These are phyloP conservation scores for Chloropicon primus DNA, from an alignment of 139 green algal species.

Conservation along the genomic window DNA sequence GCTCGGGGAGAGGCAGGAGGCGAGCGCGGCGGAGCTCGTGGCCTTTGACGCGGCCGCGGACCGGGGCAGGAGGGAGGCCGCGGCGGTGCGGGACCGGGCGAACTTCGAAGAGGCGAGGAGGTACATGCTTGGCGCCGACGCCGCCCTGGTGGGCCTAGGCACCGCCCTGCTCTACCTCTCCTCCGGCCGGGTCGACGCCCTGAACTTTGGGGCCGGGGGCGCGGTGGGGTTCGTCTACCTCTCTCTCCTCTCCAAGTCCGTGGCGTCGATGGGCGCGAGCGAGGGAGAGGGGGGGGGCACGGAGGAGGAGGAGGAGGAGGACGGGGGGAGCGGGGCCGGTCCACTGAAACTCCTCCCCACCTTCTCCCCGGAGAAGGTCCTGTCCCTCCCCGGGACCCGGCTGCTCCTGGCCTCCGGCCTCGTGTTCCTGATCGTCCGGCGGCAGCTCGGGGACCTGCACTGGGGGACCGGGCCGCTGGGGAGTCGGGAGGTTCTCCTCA, in stretches of 20 bases:
- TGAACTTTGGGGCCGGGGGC: background rate
- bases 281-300: background rate
- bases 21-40: background rate
- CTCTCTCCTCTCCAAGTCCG: background rate
- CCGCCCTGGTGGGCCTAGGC: background rate
- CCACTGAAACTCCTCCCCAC: too few relatives aligned
- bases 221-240: background rate
- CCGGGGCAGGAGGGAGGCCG: background rate
- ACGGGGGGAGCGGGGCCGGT: background rate
- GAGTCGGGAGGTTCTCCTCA: background rate
- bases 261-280: background rate
- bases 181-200: background rate
- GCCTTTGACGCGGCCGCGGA: background rate
- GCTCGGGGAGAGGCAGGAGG: background rate
- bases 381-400: background rate
- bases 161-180: too few relatives aligned
- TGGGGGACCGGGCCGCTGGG: too few relatives aligned
- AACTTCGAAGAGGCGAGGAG: background rate
- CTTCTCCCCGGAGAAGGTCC: background rate
- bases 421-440: background rate
- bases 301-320: background rate
- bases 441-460: background rate
- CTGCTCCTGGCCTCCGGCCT: background rate
- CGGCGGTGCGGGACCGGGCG: background rate
- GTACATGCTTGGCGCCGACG: background rate